Conservation (phyloP, 2,329 filamentous ascomycete species). For the Diaporthe velutina region DNA sequence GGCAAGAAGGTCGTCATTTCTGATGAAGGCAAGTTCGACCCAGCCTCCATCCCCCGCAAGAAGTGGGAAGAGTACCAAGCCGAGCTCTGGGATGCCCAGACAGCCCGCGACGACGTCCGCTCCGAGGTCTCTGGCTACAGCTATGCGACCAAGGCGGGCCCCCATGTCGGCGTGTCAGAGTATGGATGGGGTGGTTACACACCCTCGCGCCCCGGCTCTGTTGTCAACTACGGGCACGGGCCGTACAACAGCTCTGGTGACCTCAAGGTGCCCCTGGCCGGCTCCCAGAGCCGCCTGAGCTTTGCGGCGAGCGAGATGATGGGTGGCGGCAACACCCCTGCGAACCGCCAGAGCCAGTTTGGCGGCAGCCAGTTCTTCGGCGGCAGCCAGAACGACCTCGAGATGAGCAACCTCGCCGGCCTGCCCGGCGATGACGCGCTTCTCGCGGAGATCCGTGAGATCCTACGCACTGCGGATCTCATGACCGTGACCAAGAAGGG, state of each 20-base stretch:
- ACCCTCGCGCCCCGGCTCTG: constrained; percentile 69
- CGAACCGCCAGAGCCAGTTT: constrained; percentile 72
- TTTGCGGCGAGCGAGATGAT: constrained; percentile 79
- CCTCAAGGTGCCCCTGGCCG: constrained; percentile 53
- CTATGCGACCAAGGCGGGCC: constrained; percentile 83
- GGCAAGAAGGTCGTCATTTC: constrained; percentile 93
- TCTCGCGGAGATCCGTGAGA: constrained; percentile 93
- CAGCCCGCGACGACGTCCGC: constrained; percentile 81
- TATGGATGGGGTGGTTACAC: constrained; percentile 74
- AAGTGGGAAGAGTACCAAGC: constrained; percentile 99
- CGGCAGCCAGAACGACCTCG: constrained; percentile 73
- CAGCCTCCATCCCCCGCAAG: constrained; percentile 92
- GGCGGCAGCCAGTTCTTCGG: constrained; percentile 70
- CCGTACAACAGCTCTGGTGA: constrained; percentile 64
- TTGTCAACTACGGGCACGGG: constrained; percentile 58
- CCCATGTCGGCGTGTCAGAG: constrained; percentile 70
- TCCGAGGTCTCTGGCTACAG: constrained; percentile 95
- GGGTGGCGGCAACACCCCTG: constrained; percentile 46
- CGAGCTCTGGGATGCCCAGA: constrained; percentile 97
- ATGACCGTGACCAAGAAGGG: constrained; percentile 99
- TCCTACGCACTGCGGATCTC: constrained; percentile 89
- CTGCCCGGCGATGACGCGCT: constrained; percentile 91
- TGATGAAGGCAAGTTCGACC: constrained; percentile 98
- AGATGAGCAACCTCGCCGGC: constrained; percentile 80
- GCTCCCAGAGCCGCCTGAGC: constrained; percentile 78